Evolutionary conservation across 1,284 basidiomycete species (phyloP).

Genomic region (Sporisorium graminicola): DNA sequence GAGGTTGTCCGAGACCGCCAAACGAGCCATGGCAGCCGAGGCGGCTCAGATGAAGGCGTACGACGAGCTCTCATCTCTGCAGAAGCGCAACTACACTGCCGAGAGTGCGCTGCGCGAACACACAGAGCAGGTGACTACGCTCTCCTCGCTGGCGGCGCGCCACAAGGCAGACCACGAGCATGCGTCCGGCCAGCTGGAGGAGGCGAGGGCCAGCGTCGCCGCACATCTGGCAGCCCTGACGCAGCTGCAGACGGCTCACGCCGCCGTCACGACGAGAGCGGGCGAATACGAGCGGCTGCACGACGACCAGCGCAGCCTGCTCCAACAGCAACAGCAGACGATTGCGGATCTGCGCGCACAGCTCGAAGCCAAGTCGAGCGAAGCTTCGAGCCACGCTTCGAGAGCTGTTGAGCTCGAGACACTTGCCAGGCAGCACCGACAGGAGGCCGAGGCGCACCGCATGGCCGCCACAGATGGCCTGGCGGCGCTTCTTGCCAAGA

Average conservation of each 20-base stretch:
- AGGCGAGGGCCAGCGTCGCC: slow-evolving; percentile 75
- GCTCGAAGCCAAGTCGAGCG: slow-evolving; percentile 73
- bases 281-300: slow-evolving; percentile 84
- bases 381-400: slow-evolving; percentile 74
- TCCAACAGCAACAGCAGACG: slow-evolving; percentile 72
- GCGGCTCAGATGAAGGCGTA: slow-evolving; percentile 80
- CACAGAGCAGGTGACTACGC: slow-evolving; percentile 79
- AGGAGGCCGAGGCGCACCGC: slow-evolving; percentile 65
- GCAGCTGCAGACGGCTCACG: slow-evolving; percentile 83
- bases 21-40: slow-evolving; percentile 85
- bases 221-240: slow-evolving; percentile 88
- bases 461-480: slow-evolving; percentile 61
- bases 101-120: slow-evolving; percentile 84
- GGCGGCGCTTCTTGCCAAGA: slow-evolving; percentile 61
- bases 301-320: slow-evolving; percentile 61
- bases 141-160: slow-evolving; percentile 82
- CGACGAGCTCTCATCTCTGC: slow-evolving; percentile 81
- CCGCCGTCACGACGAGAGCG: slow-evolving; percentile 81
- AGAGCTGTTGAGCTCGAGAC: slow-evolving; percentile 80
- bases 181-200: slow-evolving; percentile 78
- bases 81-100: slow-evolving; percentile 76
- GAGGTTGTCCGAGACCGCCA: slow-evolving; percentile 81
- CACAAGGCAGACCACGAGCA: slow-evolving; percentile 82
- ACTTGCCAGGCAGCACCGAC: slow-evolving; percentile 75
- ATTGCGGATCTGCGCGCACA: slow-evolving; percentile 81